Conservation (phyloP, 2,329 filamentous ascomycete species). For the Macrophomina phaseolina region DNA sequence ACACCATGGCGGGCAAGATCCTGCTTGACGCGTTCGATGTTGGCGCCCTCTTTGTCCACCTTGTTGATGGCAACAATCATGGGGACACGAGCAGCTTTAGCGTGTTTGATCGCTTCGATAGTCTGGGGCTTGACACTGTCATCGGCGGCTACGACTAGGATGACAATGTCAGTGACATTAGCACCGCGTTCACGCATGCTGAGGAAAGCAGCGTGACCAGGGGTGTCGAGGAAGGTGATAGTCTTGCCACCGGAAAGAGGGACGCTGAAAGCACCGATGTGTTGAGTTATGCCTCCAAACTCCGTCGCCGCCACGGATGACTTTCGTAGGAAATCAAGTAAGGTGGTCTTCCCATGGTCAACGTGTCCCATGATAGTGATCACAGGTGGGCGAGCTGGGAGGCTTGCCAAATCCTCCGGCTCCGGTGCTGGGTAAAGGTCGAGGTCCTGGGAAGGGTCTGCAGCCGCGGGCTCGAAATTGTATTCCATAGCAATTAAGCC, state of each 20-base stretch:
- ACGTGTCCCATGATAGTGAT: constrained; percentile 99
- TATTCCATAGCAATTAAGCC: constrained; percentile 91
- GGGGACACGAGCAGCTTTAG: constrained; percentile 82
- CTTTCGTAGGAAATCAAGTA: constrained; percentile 90
- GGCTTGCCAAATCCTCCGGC: constrained; percentile 65
- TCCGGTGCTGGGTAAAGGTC: constrained; percentile 73
- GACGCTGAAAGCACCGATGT: constrained; percentile 97
- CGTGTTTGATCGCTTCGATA: constrained; percentile 93
- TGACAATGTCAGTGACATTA: constrained; percentile 94
- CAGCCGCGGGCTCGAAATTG: constrained; percentile 83
- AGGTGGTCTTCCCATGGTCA: constrained; percentile 97
- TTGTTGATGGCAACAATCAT: constrained; percentile 99
- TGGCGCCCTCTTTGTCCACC: constrained; percentile 84
- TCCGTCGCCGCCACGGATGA: constrained; percentile 90
- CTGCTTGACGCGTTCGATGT: constrained; percentile 82
- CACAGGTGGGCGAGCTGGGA: constrained; percentile 84
- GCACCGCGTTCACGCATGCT: constrained; percentile 96
- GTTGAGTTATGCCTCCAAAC: constrained; percentile 96
- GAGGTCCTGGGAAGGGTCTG: constrained; percentile 63
- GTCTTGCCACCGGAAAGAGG: constrained; percentile 79
- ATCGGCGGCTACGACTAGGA: constrained; percentile 93
- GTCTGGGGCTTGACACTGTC: constrained; percentile 98
- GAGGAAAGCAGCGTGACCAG: constrained; percentile 93
- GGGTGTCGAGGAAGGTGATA: constrained; percentile 97
- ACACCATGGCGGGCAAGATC: constrained; percentile 84